Base-by-base conservation (phyloP, 257 asterid genomes). In the Nicotiana attenuata region DNA sequence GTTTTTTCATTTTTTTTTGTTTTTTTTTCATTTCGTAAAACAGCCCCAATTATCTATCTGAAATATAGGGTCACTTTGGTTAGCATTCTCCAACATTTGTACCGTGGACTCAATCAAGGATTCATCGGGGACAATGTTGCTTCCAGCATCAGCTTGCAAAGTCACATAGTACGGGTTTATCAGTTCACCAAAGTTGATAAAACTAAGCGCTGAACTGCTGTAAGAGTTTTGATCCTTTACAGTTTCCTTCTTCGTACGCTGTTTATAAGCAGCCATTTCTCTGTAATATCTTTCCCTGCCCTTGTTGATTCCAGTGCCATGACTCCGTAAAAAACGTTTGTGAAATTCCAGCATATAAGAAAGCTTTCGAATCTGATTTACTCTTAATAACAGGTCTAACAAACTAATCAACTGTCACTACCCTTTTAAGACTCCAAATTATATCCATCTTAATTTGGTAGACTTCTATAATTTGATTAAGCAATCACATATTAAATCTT, bases 221-320 rank as follows among this genome's bases (percentile, higher is more conserved):
- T 78, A 76, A 52, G 57, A 52, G 45, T 80, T 61, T 56, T 82
- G 79, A 50, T 50, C 33, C 65, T 81, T 81, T 22, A 19, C 17
- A n/a, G 75, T 59, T n/a, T 66, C 83, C 63, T 65, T 85, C 59
- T 56, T 76, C 31, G 64, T 69, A 5, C 29, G 81, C 64, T 84
- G 85, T 73, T 65, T 80, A 65, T 90, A 85, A 55, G 80, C 68
- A 67, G 85, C 86, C 91, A 87, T 81, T 81, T 93, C 93, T 71
- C 82, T 84, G 5, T 64, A 78, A 45, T 86, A 93, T 79, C 97
- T 89, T 78, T 89, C 96, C 86, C 77, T 90, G 89, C 92, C 98
- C 87, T 82, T 82, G 83, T 83, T 87, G n/a, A n/a, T n/a, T n/a
- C n/a, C n/a, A n/a, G n/a, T n/a, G n/a, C n/a, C n/a, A n/a, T n/a